A percentile compares a stretch with the other conserved stretches of the same genome.
Conservation (phyloP, 1,284 basidiomycete species). For the Microbotryum lychnidis-dioicae region DNA sequence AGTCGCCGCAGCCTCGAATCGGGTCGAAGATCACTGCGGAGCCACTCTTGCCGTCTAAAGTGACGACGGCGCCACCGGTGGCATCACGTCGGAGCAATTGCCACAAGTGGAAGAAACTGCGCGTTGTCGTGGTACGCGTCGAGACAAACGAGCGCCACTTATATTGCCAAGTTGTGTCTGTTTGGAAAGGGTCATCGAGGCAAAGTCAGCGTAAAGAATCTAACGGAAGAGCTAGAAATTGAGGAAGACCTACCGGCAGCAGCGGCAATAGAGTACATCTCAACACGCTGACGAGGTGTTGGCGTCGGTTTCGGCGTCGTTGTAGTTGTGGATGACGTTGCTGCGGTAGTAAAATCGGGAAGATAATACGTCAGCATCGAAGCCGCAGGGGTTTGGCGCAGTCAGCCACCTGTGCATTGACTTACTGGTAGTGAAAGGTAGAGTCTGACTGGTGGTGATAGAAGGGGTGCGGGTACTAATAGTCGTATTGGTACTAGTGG, state of each 20-base stretch:
- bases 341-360: no score
- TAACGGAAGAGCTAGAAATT: background rate
- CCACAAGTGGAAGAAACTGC: constrained; percentile 1
- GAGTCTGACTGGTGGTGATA: no score
- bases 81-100: constrained; percentile 4
- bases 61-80: background rate
- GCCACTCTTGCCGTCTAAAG: background rate
- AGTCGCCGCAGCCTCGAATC: background rate
- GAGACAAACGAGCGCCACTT: constrained; percentile 1
- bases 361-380: no score
- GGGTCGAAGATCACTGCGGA: background rate
- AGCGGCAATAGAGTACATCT: no score
- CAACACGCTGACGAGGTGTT: no score
- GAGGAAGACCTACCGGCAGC: background rate
- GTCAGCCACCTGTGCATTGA: no score
- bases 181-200: background rate
- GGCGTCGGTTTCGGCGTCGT: no score
- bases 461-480: no score
- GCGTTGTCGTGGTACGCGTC: background rate
- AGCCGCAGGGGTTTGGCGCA: no score
- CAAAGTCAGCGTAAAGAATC: background rate
- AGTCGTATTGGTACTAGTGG: no score
- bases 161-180: background rate
- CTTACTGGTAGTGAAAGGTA: no score
- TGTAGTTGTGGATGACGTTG: no score